Percentiles rank a stretch among this genome's conserved stretches.
Conservation (phyloP, 805 yeast genomes). For the Cyberlindnera meyerae region DNA sequence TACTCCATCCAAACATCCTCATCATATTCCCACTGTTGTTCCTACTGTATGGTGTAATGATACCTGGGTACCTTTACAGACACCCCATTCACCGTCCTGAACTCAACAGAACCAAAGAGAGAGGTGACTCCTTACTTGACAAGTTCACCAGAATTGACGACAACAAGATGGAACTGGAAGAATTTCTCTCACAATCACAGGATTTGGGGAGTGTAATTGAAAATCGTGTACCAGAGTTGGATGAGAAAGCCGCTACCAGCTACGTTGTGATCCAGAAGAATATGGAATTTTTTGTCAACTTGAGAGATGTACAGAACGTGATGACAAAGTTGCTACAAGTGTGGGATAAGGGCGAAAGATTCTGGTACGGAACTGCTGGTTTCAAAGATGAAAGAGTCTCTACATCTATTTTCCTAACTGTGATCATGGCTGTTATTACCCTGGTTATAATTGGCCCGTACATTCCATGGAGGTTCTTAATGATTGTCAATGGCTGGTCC, state of each 20-base stretch:
- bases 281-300: slow-evolving; percentile 45
- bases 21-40: slow-evolving; percentile 57
- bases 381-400: slow-evolving; percentile 67
- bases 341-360: slow-evolving; percentile 47
- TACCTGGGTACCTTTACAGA: slow-evolving; percentile 64
- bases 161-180: slow-evolving; percentile 27
- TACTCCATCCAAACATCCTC: slow-evolving; percentile 67
- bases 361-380: slow-evolving; percentile 59
- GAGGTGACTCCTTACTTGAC: slow-evolving; percentile 53
- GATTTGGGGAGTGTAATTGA: slow-evolving; percentile 9
- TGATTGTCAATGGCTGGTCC: slow-evolving; percentile 57
- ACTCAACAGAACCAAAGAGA: slow-evolving; percentile 38
- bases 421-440: slow-evolving; percentile 34
- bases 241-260: slow-evolving; percentile 18
- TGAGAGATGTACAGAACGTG: slow-evolving; percentile 69
- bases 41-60: slow-evolving; percentile 51
- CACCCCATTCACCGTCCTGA: slow-evolving; percentile 55
- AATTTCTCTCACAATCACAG: slow-evolving; percentile 6
- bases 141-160: slow-evolving; percentile 30
- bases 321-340: slow-evolving; percentile 49
- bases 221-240: slow-evolving; percentile 23
- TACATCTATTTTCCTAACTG: slow-evolving; percentile 49
- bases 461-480: slow-evolving; percentile 60
- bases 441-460: slow-evolving; percentile 42
- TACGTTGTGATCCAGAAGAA: slow-evolving; percentile 26